Percentiles rank a stretch among this genome's conserved stretches.
phyloP scores from a whole-genome alignment of 2,329 filamentous ascomycete genomes.

The Clarireedia paspali region DNA sequence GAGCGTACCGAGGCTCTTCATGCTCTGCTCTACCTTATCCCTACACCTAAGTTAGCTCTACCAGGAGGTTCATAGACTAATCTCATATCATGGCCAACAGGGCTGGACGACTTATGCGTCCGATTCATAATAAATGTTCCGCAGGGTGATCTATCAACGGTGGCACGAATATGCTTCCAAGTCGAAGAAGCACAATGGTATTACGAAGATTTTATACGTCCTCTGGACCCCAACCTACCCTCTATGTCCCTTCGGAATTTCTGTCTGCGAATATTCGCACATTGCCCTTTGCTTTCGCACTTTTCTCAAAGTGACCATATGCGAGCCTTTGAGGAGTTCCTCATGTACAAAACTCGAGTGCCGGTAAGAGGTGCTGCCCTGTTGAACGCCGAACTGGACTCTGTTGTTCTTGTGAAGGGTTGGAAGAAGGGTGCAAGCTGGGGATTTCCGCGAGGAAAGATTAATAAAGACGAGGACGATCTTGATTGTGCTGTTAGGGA shows the following conservation, averaged over 20 bases:
- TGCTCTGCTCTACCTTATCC: not conserved
- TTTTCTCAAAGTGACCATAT: slow-evolving; percentile 73
- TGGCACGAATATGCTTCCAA: slow-evolving; percentile 95
- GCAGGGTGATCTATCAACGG: slow-evolving; percentile 78
- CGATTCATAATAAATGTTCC: slow-evolving; percentile 98
- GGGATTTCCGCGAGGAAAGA: slow-evolving; percentile 96
- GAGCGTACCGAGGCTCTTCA: not conserved
- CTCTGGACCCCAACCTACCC: slow-evolving; percentile 75
- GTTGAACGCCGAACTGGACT: slow-evolving; percentile 90
- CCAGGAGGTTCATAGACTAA: slow-evolving; percentile 12
- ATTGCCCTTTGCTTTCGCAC: slow-evolving; percentile 79
- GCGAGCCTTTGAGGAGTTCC: slow-evolving; percentile 81
- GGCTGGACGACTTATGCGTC: slow-evolving; percentile 95
- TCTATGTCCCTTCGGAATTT: slow-evolving; percentile 80
- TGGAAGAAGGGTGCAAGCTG: slow-evolving; percentile 97
- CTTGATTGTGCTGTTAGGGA: slow-evolving; percentile 89
- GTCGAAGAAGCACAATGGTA: slow-evolving; percentile 99
- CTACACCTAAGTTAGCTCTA: not conserved
- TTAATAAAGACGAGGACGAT: slow-evolving; percentile 94
- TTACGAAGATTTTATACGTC: slow-evolving; percentile 98
- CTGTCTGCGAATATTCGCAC: slow-evolving; percentile 83
- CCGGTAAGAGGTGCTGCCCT: slow-evolving; percentile 92
- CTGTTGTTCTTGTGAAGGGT: slow-evolving; percentile 86
- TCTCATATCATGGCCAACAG: slow-evolving; percentile 35
- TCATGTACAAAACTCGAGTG: slow-evolving; percentile 89